Evolutionary conservation across 2,329 filamentous ascomycete genomes (phyloP).

Genomic region (Madurella mycetomatis): DNA sequence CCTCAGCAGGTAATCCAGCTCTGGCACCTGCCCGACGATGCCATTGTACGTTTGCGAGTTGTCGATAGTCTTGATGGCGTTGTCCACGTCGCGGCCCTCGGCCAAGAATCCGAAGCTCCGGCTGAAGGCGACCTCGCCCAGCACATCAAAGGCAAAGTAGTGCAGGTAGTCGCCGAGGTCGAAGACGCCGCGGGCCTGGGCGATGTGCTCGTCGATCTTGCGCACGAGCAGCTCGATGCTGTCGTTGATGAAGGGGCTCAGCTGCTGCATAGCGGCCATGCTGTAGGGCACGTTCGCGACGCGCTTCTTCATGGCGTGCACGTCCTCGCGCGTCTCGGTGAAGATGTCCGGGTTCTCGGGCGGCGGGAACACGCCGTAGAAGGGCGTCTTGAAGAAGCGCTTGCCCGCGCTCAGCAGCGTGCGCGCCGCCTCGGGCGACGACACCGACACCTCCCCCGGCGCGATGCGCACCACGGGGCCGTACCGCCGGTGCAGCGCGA

Average conservation of each 20-base stretch:
- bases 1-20: slow-evolving; percentile 44
- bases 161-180: slow-evolving; percentile 47
- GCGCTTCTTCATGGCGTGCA: slow-evolving; percentile 53
- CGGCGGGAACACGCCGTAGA: slow-evolving; percentile 52
- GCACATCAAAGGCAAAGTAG: slow-evolving; percentile 45
- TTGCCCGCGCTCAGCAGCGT: slow-evolving; percentile 46
- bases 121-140: slow-evolving; percentile 50
- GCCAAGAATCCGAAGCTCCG: slow-evolving; percentile 50
- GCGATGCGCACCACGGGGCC: slow-evolving; percentile 47
- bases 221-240: slow-evolving; percentile 43
- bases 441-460: slow-evolving; percentile 45
- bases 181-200: slow-evolving; percentile 27
- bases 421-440: slow-evolving; percentile 43
- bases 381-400: slow-evolving; percentile 49
- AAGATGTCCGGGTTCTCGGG: slow-evolving; percentile 56
- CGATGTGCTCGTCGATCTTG: slow-evolving; percentile 40
- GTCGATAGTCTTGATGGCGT: slow-evolving; percentile 50
- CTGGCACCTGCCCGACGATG: slow-evolving; percentile 48
- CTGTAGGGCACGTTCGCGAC: slow-evolving; percentile 49
- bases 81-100: slow-evolving; percentile 46
- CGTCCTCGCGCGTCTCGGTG: slow-evolving; percentile 49
- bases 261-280: slow-evolving; percentile 51
- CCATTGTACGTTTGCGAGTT: slow-evolving; percentile 50
- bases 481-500: slow-evolving; percentile 42
- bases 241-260: slow-evolving; percentile 48